Evolutionary conservation across 2,329 filamentous ascomycete species (phyloP), one percentile per base, ranked within the genome.

Genomic region (Aspergillus ochraceus): DNA sequence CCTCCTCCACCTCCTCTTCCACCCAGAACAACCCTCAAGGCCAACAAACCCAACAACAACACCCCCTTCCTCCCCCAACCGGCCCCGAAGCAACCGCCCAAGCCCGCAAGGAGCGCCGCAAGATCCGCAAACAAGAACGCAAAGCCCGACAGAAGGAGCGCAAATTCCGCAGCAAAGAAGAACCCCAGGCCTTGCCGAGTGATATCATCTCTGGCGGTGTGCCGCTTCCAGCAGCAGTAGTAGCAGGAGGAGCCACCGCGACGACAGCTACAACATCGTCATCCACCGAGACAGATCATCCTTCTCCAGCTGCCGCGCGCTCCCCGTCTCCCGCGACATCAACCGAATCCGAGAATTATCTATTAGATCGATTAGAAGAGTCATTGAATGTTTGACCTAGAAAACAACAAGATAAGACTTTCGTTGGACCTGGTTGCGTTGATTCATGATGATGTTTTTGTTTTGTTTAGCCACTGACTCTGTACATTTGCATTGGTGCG

Each of bases 311-410:
- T n/a, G 55, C 5, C 19, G 55, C 52, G n/a, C 60, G 60, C 9
- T 64, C 66, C 2, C 56, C 64, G 5, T 70, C 65, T 4, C 64
- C 67, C 5, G 63, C 53, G 1, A 58, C 67, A 19, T 66, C 67
- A 6, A 55, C 55, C 1, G 58, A 57, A 20, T 68, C 67, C 0
- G 66, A 62, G 53, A 70, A 70, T 52, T 64, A 55, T 12, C 67
- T 70, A 39, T 53, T 70, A 19, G 67, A 70, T 59, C 62, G 61
- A 19, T 49, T 70, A 45, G 68, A 70, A 56, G 67, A 69, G 51
- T 69, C 68, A 1, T 52, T 70, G 26, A 57, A 61, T 52, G 52
- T 55, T 39, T 30, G 24, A 24, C 24, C 24, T 24, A 24, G 26
- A 29, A 29, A 6, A 8, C 1, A 29, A 29, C 26, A 53, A 20